phyloP scores from a whole-genome alignment of 345 rosid species.

The Hibiscus tridactylites region DNA sequence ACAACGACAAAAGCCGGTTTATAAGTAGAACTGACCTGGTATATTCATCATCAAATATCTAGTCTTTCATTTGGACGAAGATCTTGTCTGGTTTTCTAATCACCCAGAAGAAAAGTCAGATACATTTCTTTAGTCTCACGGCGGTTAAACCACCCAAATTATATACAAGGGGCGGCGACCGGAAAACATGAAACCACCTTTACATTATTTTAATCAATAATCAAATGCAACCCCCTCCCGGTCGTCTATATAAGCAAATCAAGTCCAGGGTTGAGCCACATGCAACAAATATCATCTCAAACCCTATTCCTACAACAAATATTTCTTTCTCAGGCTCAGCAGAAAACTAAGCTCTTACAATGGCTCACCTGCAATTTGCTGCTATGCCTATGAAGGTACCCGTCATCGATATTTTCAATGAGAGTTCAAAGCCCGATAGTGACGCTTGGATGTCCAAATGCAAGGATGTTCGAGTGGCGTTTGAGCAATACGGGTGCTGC shows the following conservation, averaged over 20 bases:
- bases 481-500: slow-evolving; percentile 51
- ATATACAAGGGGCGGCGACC: background rate
- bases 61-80: background rate
- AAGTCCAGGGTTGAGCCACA: background rate
- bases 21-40: background rate
- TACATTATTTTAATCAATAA: background rate
- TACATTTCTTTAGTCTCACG: background rate
- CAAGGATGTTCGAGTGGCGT: slow-evolving; percentile 30
- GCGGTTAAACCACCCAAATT: background rate
- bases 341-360: background rate
- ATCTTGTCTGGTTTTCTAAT: background rate
- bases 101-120: background rate
- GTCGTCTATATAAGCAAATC: background rate
- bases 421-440: slow-evolving; percentile 27
- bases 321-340: background rate
- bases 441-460: slow-evolving; percentile 34
- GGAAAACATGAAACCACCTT: background rate
- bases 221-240: too few relatives aligned
- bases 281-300: background rate
- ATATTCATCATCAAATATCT: background rate
- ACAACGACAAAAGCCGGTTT: background rate
- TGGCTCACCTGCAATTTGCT: background rate
- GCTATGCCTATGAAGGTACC: background rate
- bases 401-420: slow-evolving; percentile 25
- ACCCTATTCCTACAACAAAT: background rate